Percentiles rank a stretch among this genome's conserved stretches.
These are phyloP conservation scores for Neonectria ditissima DNA, from an alignment of 2,329 filamentous ascomycete species.

Conservation along the genomic window DNA sequence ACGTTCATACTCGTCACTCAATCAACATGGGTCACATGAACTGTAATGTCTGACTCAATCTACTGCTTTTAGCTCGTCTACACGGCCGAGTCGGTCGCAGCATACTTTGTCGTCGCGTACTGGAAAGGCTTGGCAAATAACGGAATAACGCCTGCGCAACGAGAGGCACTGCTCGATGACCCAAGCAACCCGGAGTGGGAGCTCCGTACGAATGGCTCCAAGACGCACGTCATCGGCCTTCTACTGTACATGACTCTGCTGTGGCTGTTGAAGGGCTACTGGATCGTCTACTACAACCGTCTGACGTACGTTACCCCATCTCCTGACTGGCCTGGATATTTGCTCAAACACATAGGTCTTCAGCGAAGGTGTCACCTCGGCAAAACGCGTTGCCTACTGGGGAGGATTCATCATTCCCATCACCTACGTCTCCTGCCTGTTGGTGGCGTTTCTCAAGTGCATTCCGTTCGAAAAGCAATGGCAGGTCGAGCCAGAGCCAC, in stretches of 20 bases:
- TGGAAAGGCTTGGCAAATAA: background rate
- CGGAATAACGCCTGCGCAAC: background rate
- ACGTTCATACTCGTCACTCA: background rate
- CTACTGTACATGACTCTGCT: background rate
- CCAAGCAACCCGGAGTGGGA: background rate
- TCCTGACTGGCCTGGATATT: background rate
- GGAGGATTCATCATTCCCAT: background rate
- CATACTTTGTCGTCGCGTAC: background rate
- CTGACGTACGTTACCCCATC: background rate
- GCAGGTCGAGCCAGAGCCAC: conserved; percentile 25
- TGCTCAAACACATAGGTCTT: background rate
- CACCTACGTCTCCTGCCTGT: conserved; percentile 22
- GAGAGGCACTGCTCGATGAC: background rate
- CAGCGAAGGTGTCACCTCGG: background rate
- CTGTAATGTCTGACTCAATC: background rate
- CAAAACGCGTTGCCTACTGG: background rate
- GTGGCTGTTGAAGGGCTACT: background rate
- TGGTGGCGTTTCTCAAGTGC: conserved; percentile 25
- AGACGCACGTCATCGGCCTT: background rate
- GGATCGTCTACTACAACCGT: background rate
- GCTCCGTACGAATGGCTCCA: background rate
- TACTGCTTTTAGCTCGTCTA: background rate
- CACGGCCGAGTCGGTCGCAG: background rate
- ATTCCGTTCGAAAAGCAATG: conserved; percentile 27
- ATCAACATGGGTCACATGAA: background rate